These are phyloP conservation scores for Boechera divaricarpa DNA, from an alignment of 345 rosid species.

Conservation along the genomic window DNA sequence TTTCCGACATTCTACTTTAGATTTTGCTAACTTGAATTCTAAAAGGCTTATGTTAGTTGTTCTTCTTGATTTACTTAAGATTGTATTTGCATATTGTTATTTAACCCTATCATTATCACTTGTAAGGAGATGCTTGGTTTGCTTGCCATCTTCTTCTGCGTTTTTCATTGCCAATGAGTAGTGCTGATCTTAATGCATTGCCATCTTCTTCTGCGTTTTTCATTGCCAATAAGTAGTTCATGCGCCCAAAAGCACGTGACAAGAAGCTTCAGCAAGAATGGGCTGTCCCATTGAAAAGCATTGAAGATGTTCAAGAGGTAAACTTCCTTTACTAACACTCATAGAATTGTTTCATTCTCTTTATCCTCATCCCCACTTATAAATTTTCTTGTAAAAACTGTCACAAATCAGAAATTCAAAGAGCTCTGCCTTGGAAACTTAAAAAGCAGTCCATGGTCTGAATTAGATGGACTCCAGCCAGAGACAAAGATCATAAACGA, in stretches of 20 bases:
- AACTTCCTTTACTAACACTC: conserved; percentile 3
- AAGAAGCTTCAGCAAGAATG: conserved; percentile 93
- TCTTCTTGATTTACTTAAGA: neutral
- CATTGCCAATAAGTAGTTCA: conserved; percentile 35
- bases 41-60: neutral
- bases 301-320: conserved; percentile 89
- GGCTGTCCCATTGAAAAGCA: conserved; percentile 69
- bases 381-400: conserved; percentile 28
- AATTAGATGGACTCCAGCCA: conserved; percentile 86
- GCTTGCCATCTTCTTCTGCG: neutral
- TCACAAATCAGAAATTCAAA: conserved; percentile 74
- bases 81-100: neutral
- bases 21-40: neutral
- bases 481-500: conserved; percentile 94
- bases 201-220: neutral
- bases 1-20: neutral
- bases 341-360: neutral
- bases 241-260: conserved; percentile 73
- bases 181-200: conserved; percentile 21
- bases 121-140: neutral
- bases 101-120: neutral
- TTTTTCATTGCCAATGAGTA: conserved; percentile 13
- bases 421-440: conserved; percentile 78
- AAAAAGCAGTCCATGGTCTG: conserved; percentile 96
- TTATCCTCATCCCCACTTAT: conserved; percentile 25